A percentile compares a stretch with the other conserved stretches of the same genome.
These are phyloP conservation scores for Zymoseptoria crescenta DNA, from an alignment of 2,329 filamentous ascomycete species.

Conservation along the genomic window DNA sequence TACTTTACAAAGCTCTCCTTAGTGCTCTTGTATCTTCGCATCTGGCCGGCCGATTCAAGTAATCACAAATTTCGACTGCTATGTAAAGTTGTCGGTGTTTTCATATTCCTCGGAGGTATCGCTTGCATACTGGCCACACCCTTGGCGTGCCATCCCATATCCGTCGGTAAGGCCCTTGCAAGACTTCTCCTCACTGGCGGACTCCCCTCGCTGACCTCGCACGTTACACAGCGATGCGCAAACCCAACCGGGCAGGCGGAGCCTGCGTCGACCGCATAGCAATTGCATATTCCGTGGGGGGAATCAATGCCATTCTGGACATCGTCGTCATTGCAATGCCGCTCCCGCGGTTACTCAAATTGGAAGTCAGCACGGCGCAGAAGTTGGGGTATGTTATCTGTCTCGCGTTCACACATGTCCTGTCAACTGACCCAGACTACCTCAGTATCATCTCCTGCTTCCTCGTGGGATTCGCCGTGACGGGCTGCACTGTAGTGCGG, in stretches of 20 bases:
- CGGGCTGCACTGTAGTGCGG: conserved; percentile 17
- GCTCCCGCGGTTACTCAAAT: not conserved
- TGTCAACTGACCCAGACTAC: not conserved
- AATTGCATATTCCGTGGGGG: not conserved
- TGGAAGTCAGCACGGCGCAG: not conserved
- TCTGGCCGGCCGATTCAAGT: conserved; percentile 1
- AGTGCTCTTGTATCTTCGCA: conserved; percentile 12
- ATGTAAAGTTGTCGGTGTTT: conserved; percentile 3
- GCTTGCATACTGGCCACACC: conserved; percentile 5
- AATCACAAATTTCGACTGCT: conserved; percentile 5
- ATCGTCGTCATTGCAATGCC: conserved; percentile 15
- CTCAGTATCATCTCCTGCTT: conserved; percentile 6
- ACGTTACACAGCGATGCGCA: not conserved
- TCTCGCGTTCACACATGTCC: not conserved
- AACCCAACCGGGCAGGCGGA: not conserved
- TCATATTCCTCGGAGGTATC: conserved; percentile 1
- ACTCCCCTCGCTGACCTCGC: not conserved
- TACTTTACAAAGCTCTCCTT: conserved; percentile 10
- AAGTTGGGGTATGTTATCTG: not conserved
- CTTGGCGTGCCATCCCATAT: conserved; percentile 9
- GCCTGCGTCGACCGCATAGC: conserved; percentile 1
- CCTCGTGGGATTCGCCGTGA: conserved; percentile 18
- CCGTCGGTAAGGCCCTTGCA: not conserved
- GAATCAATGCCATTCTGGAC: conserved; percentile 4
- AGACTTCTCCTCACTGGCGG: not conserved